Conservation (phyloP, 768 basidiomycete species). For the Trichaptum fuscoviolaceum region DNA sequence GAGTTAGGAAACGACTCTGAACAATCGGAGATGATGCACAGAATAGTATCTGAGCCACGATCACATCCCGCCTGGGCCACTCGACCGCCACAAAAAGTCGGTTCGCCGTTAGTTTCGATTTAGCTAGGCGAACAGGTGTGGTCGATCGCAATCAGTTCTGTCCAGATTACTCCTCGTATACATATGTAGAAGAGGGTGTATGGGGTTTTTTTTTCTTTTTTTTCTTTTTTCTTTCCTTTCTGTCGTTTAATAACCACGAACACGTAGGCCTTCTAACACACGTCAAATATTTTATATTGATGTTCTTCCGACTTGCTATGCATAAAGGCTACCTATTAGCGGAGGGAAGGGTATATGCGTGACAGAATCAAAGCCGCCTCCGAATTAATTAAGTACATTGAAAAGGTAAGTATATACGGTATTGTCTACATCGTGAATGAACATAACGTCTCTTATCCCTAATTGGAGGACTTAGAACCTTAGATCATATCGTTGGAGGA, state of each 20-base stretch:
- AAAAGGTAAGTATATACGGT: not conserved
- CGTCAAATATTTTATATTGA: no score
- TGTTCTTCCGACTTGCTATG: no score
- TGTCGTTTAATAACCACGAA: no score
- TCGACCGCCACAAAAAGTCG: slow-evolving; percentile 19
- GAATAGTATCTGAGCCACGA: slow-evolving; percentile 31
- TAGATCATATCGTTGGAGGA: not conserved
- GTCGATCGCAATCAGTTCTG: no score
- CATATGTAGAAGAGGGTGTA: no score
- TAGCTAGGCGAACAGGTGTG: not conserved
- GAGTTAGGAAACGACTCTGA: slow-evolving; percentile 53
- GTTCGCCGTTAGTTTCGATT: not conserved
- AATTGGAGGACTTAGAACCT: not conserved
- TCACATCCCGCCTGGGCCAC: slow-evolving; percentile 46
- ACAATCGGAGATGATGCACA: slow-evolving; percentile 37
- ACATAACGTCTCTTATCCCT: not conserved
- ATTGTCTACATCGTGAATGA: not conserved
- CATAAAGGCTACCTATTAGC: no score
- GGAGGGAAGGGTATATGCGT: not conserved
- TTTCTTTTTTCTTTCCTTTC: no score
- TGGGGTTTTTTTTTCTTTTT: no score
- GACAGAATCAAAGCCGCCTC: no score
- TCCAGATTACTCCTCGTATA: no score
- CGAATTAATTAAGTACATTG: not conserved
- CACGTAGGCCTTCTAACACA: no score